phyloP scores from a whole-genome alignment of 441 rosid genomes.

The Eutrema salsugineum region DNA sequence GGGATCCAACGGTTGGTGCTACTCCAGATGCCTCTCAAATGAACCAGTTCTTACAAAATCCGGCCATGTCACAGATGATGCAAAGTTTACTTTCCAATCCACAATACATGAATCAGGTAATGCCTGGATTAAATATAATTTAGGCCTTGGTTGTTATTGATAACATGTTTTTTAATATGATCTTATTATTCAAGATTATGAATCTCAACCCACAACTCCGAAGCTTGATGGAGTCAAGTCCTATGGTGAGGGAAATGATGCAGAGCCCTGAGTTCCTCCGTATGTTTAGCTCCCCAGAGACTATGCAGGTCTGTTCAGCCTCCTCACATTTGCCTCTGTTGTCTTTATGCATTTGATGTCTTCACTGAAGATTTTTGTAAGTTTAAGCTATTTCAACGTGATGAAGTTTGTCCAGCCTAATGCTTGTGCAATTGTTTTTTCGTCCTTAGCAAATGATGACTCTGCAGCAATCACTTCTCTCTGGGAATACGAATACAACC shows the following conservation, averaged over 20 bases:
- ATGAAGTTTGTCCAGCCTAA: not conserved
- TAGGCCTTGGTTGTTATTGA: not conserved
- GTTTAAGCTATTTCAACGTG: not conserved
- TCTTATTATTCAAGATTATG: conserved; percentile 37
- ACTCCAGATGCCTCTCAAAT: conserved; percentile 41
- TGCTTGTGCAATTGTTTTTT: not conserved
- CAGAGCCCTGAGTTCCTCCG: conserved; percentile 57
- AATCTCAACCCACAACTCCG: conserved; percentile 58
- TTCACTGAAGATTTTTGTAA: not conserved
- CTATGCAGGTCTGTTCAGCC: conserved; percentile 41
- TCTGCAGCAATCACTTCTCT: conserved; percentile 42
- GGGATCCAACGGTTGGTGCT: conserved; percentile 31
- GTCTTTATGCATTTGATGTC: not conserved
- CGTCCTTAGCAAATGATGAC: conserved; percentile 45
- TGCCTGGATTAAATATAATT: not conserved
- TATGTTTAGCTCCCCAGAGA: conserved; percentile 49
- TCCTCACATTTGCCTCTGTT: not conserved
- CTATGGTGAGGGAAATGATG: conserved; percentile 62
- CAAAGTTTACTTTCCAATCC: conserved; percentile 47
- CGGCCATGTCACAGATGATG: conserved; percentile 53
- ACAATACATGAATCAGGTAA: conserved; percentile 57
- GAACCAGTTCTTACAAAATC: conserved; percentile 51
- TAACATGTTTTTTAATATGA: not conserved
- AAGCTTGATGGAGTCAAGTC: conserved; percentile 47
- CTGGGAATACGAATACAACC: conserved; percentile 38